Evolutionary conservation across 2,329 filamentous ascomycete species (phyloP), one percentile per base, ranked within the genome.

Genomic region (Neofusicoccum laricinum): DNA sequence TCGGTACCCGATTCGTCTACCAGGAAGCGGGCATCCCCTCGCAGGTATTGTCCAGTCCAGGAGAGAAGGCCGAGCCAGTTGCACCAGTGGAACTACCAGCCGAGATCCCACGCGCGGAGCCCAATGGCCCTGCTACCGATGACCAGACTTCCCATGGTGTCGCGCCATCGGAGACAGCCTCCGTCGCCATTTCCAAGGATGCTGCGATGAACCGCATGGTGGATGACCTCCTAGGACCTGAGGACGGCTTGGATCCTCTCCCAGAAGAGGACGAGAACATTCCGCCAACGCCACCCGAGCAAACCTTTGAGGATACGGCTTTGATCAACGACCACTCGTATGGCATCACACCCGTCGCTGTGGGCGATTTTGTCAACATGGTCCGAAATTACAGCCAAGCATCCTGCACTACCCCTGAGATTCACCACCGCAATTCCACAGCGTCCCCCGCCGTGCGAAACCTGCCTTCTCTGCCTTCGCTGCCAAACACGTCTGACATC

Each of bases 201-300:
- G 77, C 76, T n/a, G 80, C 81, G 25, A 82, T 86, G 77, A 80
- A 80, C 66, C 80, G 79, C 10, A 87, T 87, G 85, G 85, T 88
- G 14, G 83, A 87, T 67, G 79, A 84, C 65, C 75, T 88, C 32
- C 78, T 87, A 58, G 77, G 76, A 48, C 71, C 72, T 19, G 77
- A 80, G 55, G 77, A 79, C 30, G 74, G 77, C 46, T 66, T 78
- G 55, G 76, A 76, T 65, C 73, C 75, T 21, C 68, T 77, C 30
- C 72, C 70, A 8, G 79, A 81, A 55, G 79, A 81, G 65, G 77
- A 77, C 34, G 76, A 79, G 62, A 74, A 78, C 65, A 73, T 79
- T 32, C 79, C 79, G 3, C 77, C 79, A n/a, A 82, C 79, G 19
- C 79, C 79, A 43, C 79, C 79, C 6, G 78, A 79, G 61, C 79